Evolutionary conservation across 2,329 filamentous ascomycete species (phyloP).

Genomic region (Fusarium sp.): DNA sequence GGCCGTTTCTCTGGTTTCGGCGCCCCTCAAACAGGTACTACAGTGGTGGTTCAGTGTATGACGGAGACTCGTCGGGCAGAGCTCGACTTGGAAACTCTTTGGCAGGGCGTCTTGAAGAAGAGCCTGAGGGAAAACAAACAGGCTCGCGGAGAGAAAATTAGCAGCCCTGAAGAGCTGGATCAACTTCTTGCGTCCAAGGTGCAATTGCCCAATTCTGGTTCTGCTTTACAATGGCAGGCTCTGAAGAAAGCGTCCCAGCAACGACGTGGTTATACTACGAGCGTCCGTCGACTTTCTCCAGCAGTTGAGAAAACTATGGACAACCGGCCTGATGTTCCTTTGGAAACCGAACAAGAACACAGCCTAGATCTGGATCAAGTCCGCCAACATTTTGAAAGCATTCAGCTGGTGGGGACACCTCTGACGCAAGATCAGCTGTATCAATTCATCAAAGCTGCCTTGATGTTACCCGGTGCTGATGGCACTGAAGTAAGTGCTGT

Average conservation of each 20-base stretch:
- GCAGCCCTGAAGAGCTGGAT: conserved; percentile 45
- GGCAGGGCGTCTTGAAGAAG: conserved; percentile 56
- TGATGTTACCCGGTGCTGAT: conserved; percentile 43
- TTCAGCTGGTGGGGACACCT: conserved; percentile 53
- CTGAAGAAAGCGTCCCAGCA: conserved; percentile 51
- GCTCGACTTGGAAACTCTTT: conserved; percentile 64
- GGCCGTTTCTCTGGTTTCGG: conserved; percentile 83
- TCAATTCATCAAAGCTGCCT: conserved; percentile 54
- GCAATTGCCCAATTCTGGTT: conserved; percentile 47
- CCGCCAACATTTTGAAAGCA: conserved; percentile 50
- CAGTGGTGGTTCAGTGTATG: conserved; percentile 68
- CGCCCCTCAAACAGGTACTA: conserved; percentile 58
- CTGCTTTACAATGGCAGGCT: conserved; percentile 52
- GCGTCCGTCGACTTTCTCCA: conserved; percentile 40
- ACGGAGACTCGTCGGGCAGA: conserved; percentile 64
- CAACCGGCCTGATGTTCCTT: no score
- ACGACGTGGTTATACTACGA: conserved; percentile 51
- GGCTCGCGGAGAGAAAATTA: conserved; percentile 44
- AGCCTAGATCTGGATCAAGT: conserved; percentile 36
- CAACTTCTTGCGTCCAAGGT: conserved; percentile 48
- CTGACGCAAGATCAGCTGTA: conserved; percentile 52
- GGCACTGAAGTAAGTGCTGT: conserved; percentile 37
- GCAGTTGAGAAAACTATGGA: background rate
- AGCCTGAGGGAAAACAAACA: conserved; percentile 49
- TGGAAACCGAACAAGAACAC: background rate